Base-by-base conservation (phyloP, 1,284 basidiomycete genomes). In the Puccinia triticina region DNA sequence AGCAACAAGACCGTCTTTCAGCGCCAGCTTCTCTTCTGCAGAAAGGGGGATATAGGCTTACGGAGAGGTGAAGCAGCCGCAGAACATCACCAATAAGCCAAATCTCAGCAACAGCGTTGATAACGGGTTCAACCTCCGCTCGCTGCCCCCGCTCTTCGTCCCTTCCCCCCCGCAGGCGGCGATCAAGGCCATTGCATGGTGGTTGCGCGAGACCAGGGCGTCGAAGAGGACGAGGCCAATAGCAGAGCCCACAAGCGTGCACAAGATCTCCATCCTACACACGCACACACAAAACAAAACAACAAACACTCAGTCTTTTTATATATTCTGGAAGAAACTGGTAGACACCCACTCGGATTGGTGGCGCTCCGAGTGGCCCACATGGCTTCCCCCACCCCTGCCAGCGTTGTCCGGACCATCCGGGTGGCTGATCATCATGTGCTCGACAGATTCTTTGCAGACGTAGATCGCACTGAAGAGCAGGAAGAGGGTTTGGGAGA, bases 391-490 rank as follows among this genome's bases (percentile, higher is more conserved):
- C 4, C n/a, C 29, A 5, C 46, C 48, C 8, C 16, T 4, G 7
- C 55, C 43, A 1, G 71, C 21, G 21, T 40, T 21, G 11, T 43
- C 50, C 8, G 74, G 32, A 2, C 37, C 40, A 23, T 43, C 23
- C 7, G 77, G 29, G 55, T 86, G 85, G 14, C 84, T 57, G 1
- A 95, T 89, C 10, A 95, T 86, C 50, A 94, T 86, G 86, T 94
- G 93, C 87, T 95, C 94, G 2, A 97, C 89, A 0, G 93, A 92
- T 88, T 98, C 95, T 86, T 97, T 98, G 86, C 93, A 94, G 34
- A 96, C 92, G 87, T 97, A 98, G 10, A 96, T 92, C 0, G 93
- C 92, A 0, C 94, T 91, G 86, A 98, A 97, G 86, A 96, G 91
- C 80, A 98, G 89, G 88, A 95, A 97, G 29, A 96, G 91, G 21